phyloP scores from a whole-genome alignment of 108 stramenopile genomes.

The Nitzschia sp. region DNA sequence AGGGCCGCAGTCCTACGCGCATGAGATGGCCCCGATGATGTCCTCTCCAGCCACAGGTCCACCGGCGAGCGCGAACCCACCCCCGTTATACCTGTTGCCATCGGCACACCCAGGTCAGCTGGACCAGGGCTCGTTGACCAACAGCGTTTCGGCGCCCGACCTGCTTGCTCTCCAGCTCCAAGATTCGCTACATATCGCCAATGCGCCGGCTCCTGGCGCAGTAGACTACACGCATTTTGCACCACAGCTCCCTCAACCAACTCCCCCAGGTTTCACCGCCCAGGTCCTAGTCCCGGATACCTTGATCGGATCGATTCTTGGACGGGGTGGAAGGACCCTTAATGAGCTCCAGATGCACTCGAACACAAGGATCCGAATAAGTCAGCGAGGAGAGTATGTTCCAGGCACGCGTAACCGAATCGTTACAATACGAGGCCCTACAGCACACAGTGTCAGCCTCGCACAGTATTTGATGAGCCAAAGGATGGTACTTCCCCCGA shows the following conservation, averaged over 20 bases:
- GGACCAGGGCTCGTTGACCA: constrained; percentile 13
- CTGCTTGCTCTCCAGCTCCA: constrained; percentile 49
- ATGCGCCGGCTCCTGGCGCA: constrained; percentile 1
- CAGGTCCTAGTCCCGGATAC: constrained; percentile 67
- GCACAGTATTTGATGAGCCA: constrained; percentile 66
- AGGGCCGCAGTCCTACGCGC: constrained; percentile 14
- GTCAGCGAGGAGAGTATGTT: constrained; percentile 71
- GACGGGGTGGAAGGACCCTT: constrained; percentile 65
- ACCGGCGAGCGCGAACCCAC: constrained; percentile 1
- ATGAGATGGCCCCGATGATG: constrained; percentile 31
- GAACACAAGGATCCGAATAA: constrained; percentile 67
- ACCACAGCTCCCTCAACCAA: constrained; percentile 35
- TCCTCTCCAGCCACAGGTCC: constrained; percentile 16
- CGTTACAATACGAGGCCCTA: constrained; percentile 73
- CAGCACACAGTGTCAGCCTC: constrained; percentile 54
- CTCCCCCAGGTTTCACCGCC: constrained; percentile 31
- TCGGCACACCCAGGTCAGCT: constrained; percentile 10
- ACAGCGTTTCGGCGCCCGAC: constrained; percentile 51
- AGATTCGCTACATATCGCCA: constrained; percentile 29
- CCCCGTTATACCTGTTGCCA: constrained; percentile 21
- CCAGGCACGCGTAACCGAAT: constrained; percentile 77
- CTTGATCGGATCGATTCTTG: constrained; percentile 73
- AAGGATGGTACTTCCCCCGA: constrained; percentile 56
- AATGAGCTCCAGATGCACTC: constrained; percentile 64
- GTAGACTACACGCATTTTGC: constrained; percentile 31